These are phyloP conservation scores for Colletotrichum chlorophyti DNA, from an alignment of 2,329 filamentous ascomycete species.

Conservation along the genomic window DNA sequence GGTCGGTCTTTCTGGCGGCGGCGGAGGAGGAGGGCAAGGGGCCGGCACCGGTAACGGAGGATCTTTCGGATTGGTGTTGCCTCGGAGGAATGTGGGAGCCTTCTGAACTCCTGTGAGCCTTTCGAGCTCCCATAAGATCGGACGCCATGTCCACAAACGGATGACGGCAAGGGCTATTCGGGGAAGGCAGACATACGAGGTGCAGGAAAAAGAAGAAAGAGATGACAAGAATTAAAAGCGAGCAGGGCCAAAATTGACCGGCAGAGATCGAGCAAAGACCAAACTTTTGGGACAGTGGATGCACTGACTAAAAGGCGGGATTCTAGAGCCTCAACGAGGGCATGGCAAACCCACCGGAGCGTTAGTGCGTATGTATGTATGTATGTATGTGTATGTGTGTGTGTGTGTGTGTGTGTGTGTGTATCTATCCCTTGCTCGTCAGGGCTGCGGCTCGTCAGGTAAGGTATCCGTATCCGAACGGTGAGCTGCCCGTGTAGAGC, in stretches of 20 bases:
- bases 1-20: constrained; percentile 22
- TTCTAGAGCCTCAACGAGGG: constrained; percentile 24
- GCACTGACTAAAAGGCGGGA: constrained; percentile 29
- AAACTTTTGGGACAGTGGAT: constrained; percentile 27
- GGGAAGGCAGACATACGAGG: constrained; percentile 9
- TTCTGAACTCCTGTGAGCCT: constrained; percentile 32
- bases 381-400: neutral
- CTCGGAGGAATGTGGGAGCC: constrained; percentile 25
- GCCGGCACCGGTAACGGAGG: constrained; percentile 5
- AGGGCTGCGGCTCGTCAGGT: constrained; percentile 7
- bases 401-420: neutral
- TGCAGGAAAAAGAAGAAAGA: neutral
- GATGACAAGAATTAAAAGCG: neutral
- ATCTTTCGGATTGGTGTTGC: constrained; percentile 7
- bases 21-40: constrained; percentile 13
- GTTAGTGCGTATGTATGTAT: too few species aligned
- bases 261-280: constrained; percentile 16
- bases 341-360: constrained; percentile 27
- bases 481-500: constrained; percentile 8
- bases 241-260: neutral
- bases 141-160: constrained; percentile 29
- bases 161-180: constrained; percentile 8
- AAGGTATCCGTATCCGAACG: constrained; percentile 3
- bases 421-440: neutral
- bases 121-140: constrained; percentile 27